Base-by-base conservation (phyloP, 805 yeast genomes). In the Candida montana region DNA sequence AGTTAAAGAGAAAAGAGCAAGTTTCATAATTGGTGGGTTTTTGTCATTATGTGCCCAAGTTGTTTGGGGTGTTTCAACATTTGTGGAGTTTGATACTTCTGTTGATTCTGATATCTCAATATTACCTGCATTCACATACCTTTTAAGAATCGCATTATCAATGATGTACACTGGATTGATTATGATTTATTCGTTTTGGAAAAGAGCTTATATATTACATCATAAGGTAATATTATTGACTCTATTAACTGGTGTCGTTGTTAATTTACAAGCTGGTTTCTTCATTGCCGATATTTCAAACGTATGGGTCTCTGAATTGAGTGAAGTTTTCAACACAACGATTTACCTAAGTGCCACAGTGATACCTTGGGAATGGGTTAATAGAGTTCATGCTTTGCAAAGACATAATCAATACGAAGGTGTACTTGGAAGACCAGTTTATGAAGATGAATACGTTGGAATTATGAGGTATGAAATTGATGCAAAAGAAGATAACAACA, bases 311-410 rank as follows among this genome's bases (percentile, higher is more conserved):
- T 74, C 74, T 43, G 83, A 81, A 47, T 65, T 84, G 39, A 78
- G 88, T 17, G 91, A 84, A 54, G 67, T 84, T 33, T 83, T 84
- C 60, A 79, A 83, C 33, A 74, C 85, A 16, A 80, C 84, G 1
- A 74, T 82, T n/a, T 82, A 81, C 55, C 75, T 83, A 8, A 68
- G 82, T 17, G 74, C 86, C 28, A 83, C 86, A 24, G 83, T 83
- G 7, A 71, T 82, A 10, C 85, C 85, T 1, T 84, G 95, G 93
- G 95, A 85, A 59, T 87, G 95, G 91, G 72, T 83, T 46, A 84
- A 83, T 54, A 69, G 83, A 47, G 69, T 81, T 41, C 72, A 74
- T 38, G 66, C 72, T 11, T 59, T 81, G 31, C 79, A 78, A 62
- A 74, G 76, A 47, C 65, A 64, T 13, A 71, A 73, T 40, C 90